Conservation (phyloP, 192 early-diverging fungal species). For the Entomortierella parvispora region DNA sequence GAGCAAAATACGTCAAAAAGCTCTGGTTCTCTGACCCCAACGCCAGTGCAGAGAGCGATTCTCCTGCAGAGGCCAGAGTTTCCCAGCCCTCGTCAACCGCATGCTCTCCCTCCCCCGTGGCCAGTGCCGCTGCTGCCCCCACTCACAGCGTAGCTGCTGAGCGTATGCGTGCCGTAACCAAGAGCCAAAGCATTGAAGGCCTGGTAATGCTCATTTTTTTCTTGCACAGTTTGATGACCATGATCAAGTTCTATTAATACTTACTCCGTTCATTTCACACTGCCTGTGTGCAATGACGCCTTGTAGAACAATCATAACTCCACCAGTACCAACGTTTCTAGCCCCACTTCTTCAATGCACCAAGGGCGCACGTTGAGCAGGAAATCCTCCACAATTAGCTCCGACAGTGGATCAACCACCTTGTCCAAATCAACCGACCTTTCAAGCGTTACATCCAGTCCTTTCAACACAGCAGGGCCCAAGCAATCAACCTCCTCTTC, state of each 20-base stretch:
- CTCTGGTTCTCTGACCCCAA: conserved; percentile 42
- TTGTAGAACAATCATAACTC: no score
- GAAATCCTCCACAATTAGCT: conserved; percentile 47
- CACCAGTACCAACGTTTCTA: not conserved
- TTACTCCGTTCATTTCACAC: not conserved
- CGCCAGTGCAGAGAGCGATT: not conserved
- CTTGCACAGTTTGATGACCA: not conserved
- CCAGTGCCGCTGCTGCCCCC: not conserved
- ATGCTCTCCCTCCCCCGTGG: not conserved
- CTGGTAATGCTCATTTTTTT: conserved; percentile 13
- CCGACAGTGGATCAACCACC: conserved; percentile 48
- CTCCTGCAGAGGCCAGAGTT: not conserved
- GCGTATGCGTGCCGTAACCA: conserved; percentile 6
- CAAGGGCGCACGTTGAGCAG: conserved; percentile 40
- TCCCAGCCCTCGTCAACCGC: not conserved
- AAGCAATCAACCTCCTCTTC: not conserved
- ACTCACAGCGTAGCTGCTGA: conserved; percentile 2
- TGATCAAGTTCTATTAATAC: not conserved
- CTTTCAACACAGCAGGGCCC: conserved; percentile 28
- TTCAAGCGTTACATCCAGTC: conserved; percentile 28
- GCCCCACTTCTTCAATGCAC: conserved; percentile 2
- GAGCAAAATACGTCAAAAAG: conserved; percentile 55
- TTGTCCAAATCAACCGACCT: conserved; percentile 38
- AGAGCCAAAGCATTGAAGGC: conserved; percentile 33
- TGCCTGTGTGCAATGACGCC: no score